Base-by-base conservation (phyloP, 2,329 filamentous ascomycete species). In the Sporothrix globosa region DNA sequence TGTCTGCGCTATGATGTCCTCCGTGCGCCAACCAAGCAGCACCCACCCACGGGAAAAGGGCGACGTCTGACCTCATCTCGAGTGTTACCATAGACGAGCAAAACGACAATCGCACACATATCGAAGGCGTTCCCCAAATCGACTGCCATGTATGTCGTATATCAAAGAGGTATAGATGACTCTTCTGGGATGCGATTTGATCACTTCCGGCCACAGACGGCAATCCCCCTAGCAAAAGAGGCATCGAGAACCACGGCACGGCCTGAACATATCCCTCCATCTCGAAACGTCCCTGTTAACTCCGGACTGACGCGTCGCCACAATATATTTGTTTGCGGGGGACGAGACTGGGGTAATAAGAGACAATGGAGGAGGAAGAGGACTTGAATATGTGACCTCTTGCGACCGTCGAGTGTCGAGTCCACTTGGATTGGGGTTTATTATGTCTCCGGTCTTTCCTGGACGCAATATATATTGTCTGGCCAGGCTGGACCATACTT, bases 11-110 rank as follows among this genome's bases (percentile, higher is more conserved):
- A 54, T 68, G 66, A 58, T 67, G 50, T n/a, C 65, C 34, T 56
- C 66, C 34, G 66, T 56, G 66, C 66, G 52, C 52, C 50, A 13
- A 68, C 66, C 66, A 39, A 58, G 66, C 66, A 56, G 27, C 4
- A 11, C 4, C 0, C 21, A 30, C 19, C 50, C 66, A 56, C 5
- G 66, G 27, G 66, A 21, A 48, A 34, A 34, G 5, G 1, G 34
- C 34, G 7, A 34, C 34, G 9, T 34, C 7, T 34, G 34, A 34
- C 34, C 5, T 34, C 34, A 34, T 34, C 34, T 34, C 34, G 7
- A 0, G 34, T 34, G 34, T 34, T 34, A 9, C 34, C 34, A 6
- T 34, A 9, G 34, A 34, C 34, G 34, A 34, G 34, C 34, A 4
- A 34, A 34, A 4, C 34, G 34, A 34, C 34, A 34, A 7, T 9